phyloP scores from a whole-genome alignment of 2,329 filamentous ascomycete species.

The Botrytis fragariae region DNA sequence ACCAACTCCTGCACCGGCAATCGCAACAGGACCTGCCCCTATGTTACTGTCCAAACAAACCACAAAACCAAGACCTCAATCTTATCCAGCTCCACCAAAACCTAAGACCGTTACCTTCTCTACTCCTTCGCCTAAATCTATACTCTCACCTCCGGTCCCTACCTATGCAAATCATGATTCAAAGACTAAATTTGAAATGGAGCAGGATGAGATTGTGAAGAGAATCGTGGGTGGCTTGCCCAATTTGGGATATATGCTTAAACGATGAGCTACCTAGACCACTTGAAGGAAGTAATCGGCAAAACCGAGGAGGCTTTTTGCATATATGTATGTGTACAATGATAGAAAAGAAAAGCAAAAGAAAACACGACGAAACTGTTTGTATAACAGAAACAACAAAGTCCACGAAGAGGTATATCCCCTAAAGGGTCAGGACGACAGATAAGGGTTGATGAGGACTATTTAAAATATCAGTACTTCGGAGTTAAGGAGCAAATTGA shows the following conservation, averaged over 20 bases:
- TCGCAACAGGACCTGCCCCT: background rate
- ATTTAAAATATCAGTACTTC: background rate
- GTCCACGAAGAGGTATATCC: background rate
- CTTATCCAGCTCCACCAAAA: conserved; percentile 15
- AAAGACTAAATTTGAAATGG: conserved; percentile 33
- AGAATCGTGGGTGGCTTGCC: conserved; percentile 38
- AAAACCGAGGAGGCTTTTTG: background rate
- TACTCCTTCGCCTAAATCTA: background rate
- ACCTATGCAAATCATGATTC: conserved; percentile 17
- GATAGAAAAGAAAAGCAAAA: background rate
- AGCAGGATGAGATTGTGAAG: conserved; percentile 38
- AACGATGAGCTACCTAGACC: conserved; percentile 21
- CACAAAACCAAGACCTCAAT: conserved; percentile 9
- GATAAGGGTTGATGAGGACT: background rate
- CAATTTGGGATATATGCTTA: conserved; percentile 41
- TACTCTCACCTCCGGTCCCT: conserved; percentile 17
- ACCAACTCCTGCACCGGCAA: background rate
- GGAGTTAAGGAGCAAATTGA: background rate
- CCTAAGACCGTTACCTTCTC: conserved; percentile 17
- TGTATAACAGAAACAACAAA: background rate
- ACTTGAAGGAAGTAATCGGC: background rate
- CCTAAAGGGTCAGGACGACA: background rate
- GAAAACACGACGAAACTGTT: background rate
- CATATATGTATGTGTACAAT: background rate
- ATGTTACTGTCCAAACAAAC: background rate